These are phyloP conservation scores for Alternaria panax DNA, from an alignment of 2,329 filamentous ascomycete species.

Conservation along the genomic window DNA sequence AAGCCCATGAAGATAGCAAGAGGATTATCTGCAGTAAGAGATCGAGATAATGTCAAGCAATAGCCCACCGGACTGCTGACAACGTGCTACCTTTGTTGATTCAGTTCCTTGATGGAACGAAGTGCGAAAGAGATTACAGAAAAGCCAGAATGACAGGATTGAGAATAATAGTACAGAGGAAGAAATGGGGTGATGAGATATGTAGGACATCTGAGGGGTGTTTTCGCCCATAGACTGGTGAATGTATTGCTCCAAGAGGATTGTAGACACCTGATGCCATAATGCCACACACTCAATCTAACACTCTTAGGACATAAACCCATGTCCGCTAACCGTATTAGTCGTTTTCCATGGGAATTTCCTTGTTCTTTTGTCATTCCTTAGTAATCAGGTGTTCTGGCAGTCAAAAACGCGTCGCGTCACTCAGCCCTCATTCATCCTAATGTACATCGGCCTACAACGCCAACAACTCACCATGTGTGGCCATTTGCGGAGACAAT, in stretches of 20 bases:
- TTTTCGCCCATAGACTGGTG: not conserved
- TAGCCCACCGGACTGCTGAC: not conserved
- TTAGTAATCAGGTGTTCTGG: not conserved
- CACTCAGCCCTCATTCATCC: not conserved
- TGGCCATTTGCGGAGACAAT: rapidly evolving
- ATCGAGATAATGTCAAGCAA: not conserved
- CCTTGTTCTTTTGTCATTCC: not conserved
- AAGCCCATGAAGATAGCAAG: not conserved
- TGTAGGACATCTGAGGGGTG: not conserved
- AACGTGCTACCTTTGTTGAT: not conserved
- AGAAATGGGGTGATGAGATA: not conserved
- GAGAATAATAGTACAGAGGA: too few species aligned
- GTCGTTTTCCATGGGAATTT: not conserved
- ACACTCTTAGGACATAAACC: not conserved
- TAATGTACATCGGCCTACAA: not conserved
- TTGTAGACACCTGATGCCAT: not conserved
- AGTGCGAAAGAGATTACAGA: not conserved
- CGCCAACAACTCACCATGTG: not conserved
- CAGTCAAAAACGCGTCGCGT: not conserved
- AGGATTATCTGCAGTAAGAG: not conserved
- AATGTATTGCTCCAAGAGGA: not conserved
- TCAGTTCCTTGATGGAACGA: not conserved
- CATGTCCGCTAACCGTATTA: not conserved
- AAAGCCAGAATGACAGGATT: not conserved
- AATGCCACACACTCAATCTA: not conserved